phyloP scores from a whole-genome alignment of 805 yeast species.

The Hyphopichia homilentoma region DNA sequence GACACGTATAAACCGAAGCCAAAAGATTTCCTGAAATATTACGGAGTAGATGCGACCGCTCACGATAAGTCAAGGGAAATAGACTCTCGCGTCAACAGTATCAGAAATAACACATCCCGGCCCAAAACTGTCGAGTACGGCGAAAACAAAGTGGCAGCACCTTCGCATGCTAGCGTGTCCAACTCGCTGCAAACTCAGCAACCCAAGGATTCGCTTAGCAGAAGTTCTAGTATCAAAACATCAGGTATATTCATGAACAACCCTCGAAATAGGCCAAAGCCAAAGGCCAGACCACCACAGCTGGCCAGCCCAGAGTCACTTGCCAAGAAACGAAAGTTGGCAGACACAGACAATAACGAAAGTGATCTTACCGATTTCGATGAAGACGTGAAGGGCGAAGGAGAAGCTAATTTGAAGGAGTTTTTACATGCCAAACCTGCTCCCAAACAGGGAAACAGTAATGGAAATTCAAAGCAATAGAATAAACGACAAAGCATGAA shows the following conservation, averaged over 20 bases:
- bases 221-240: background rate
- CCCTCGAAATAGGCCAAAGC: conserved; percentile 1
- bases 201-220: background rate
- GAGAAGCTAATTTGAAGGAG: background rate
- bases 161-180: background rate
- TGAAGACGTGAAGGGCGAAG: conserved; percentile 11
- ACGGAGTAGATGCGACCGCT: no score
- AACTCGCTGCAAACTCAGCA: background rate
- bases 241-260: conserved; percentile 10
- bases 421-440: no score
- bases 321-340: conserved; percentile 3
- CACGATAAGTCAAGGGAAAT: no score
- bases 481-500: no score
- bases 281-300: conserved; percentile 1
- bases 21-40: no score
- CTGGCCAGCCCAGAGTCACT: conserved; percentile 1
- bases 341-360: conserved; percentile 9
- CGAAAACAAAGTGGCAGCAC: background rate
- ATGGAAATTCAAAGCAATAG: no score
- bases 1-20: no score
- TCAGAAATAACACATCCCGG: no score
- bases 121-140: no score
- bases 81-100: no score
- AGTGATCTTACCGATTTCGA: conserved; percentile 24
- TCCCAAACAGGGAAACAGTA: no score